phyloP scores from a whole-genome alignment of 768 basidiomycete species.

The Exsudoporus frostii region DNA sequence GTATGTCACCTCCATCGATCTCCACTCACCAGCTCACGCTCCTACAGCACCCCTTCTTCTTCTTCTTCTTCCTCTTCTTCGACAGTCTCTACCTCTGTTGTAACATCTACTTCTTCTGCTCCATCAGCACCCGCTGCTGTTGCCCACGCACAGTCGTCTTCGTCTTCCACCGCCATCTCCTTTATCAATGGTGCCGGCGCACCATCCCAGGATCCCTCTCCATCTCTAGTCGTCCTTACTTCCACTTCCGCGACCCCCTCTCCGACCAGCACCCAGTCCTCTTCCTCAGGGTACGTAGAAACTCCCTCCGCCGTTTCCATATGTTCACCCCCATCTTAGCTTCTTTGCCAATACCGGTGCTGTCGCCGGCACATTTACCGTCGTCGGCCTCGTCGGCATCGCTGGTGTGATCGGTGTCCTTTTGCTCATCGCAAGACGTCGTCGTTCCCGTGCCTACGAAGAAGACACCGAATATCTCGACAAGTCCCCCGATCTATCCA shows the following conservation, averaged over 20 bases:
- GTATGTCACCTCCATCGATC: slow-evolving; percentile 6
- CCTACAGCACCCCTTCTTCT: not conserved
- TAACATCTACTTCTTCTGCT: not conserved
- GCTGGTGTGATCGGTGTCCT: slow-evolving; percentile 30
- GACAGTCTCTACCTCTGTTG: not conserved
- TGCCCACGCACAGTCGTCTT: not conserved
- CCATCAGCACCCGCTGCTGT: not conserved
- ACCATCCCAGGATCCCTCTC: not conserved
- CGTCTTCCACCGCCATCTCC: not conserved
- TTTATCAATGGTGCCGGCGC: not conserved
- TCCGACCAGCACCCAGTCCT: slow-evolving; percentile 7
- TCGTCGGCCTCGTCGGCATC: slow-evolving; percentile 37
- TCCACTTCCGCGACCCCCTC: slow-evolving; percentile 10
- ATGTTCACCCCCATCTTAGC: slow-evolving; percentile 22
- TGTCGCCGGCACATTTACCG: slow-evolving; percentile 44
- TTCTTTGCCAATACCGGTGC: slow-evolving; percentile 48
- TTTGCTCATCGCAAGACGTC: slow-evolving; percentile 31
- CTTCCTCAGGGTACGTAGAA: slow-evolving; percentile 22
- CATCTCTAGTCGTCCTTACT: not conserved
- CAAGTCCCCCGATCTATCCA: slow-evolving; percentile 10
- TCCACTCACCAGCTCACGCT: not conserved
- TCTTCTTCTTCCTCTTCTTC: too few relatives aligned
- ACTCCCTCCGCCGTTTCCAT: not conserved
- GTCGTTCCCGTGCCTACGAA: slow-evolving; percentile 20
- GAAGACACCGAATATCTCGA: slow-evolving; percentile 32